Conservation (phyloP, 371 early-diverging fungal genomes). For the Actinomortierella ambigua region DNA sequence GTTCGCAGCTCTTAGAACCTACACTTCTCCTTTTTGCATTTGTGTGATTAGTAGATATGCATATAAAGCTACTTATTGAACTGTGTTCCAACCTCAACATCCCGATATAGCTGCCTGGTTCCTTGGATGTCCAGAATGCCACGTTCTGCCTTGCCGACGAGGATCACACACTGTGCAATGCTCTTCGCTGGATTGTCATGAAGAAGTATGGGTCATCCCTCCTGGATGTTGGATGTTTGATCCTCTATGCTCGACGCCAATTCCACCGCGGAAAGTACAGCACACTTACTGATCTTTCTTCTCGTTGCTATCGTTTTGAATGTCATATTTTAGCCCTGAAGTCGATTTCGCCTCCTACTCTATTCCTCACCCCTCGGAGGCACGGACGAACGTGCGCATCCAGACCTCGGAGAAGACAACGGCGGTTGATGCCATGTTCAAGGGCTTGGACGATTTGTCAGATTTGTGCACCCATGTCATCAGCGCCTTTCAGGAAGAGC, state of each 20-base stretch:
- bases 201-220: constrained; percentile 71
- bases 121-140: constrained; percentile 70
- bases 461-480: constrained; percentile 72
- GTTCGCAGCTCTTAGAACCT: constrained; percentile 3
- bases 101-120: background rate
- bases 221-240: background rate
- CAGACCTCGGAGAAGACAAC: constrained; percentile 88
- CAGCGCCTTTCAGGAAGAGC: constrained; percentile 62
- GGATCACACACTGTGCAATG: constrained; percentile 97
- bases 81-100: background rate
- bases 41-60: background rate
- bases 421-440: constrained; percentile 83
- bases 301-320: background rate
- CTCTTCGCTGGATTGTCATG: constrained; percentile 91
- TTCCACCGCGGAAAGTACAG: background rate
- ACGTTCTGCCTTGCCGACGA: constrained; percentile 91
- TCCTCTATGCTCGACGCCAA: background rate
- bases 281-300: background rate
- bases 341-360: constrained; percentile 99
- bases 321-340: constrained; percentile 61
- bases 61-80: background rate
- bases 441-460: constrained; percentile 84
- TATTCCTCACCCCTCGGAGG: constrained; percentile 99
- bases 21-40: background rate
- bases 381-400: constrained; percentile 91